Evolutionary conservation across 495 filamentous ascomycete species (phyloP).

Genomic region (Talaromyces wortmannii): DNA sequence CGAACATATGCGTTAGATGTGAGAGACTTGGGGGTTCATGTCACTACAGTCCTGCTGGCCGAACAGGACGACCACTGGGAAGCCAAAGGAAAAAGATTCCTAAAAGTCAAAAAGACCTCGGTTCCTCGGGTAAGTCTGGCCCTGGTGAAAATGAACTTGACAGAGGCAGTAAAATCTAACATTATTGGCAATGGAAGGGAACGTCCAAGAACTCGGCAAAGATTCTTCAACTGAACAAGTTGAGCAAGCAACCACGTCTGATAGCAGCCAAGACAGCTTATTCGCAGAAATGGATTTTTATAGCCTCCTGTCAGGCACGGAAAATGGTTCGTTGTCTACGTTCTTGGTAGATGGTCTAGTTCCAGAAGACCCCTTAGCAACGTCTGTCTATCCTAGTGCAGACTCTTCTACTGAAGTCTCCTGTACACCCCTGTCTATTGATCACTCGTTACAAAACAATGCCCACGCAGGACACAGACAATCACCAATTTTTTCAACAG

Average conservation of each 20-base stretch:
- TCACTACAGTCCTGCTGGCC: background rate
- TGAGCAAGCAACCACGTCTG: background rate
- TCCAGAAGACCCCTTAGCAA: background rate
- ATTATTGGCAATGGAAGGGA: background rate
- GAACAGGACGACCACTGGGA: background rate
- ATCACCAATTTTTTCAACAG: background rate
- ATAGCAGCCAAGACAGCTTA: background rate
- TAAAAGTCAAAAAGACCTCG: background rate
- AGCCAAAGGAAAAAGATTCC: background rate
- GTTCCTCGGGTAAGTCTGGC: background rate
- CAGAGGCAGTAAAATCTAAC: background rate
- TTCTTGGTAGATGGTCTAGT: background rate
- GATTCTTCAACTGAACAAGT: background rate
- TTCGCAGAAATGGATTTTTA: background rate
- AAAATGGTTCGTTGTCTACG: background rate
- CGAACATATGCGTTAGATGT: background rate
- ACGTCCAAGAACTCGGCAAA: background rate
- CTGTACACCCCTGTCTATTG: background rate
- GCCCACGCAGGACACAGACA: background rate
- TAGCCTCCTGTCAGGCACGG: background rate
- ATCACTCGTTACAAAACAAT: background rate
- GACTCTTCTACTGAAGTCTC: background rate
- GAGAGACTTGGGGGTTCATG: background rate
- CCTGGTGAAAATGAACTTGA: background rate
- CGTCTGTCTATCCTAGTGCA: background rate